Evolutionary conservation across 1,284 basidiomycete genomes (phyloP).

Genomic region (Moniliella sp.): DNA sequence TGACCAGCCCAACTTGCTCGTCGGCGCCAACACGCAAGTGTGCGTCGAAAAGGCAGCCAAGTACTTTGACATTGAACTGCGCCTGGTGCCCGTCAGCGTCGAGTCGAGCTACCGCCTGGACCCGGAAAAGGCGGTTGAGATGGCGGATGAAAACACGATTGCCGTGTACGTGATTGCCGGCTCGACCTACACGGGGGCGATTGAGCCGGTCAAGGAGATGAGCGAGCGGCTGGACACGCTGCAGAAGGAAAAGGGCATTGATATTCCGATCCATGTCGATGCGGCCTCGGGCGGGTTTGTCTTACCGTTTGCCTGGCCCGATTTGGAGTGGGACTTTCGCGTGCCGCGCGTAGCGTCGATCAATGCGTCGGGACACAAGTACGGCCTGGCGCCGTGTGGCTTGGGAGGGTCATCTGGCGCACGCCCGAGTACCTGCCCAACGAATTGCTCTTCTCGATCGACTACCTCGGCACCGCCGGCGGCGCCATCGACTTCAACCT

Average conservation of each 20-base stretch:
- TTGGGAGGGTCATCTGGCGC: constrained; percentile 31
- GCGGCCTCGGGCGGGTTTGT: constrained; percentile 35
- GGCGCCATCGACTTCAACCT: constrained; percentile 61
- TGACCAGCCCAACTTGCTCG: constrained; percentile 46
- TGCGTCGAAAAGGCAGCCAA: constrained; percentile 44
- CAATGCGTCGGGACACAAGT: constrained; percentile 41
- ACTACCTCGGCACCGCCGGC: constrained; percentile 36
- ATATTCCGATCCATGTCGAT: constrained; percentile 44
- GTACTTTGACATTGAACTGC: constrained; percentile 63
- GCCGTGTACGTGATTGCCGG: constrained; percentile 19
- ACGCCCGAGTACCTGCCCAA: constrained; percentile 36
- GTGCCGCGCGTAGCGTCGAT: constrained; percentile 56
- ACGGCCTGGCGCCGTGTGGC: constrained; percentile 63
- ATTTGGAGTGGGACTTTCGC: constrained; percentile 51
- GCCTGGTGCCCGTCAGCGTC: constrained; percentile 20
- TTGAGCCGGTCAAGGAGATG: constrained; percentile 76
- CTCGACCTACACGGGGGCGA: constrained; percentile 37
- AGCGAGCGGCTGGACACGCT: constrained; percentile 62
- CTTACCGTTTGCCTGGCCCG: constrained; percentile 57
- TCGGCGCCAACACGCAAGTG: constrained; percentile 58
- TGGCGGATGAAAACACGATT: constrained; percentile 63
- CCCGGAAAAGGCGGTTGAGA: constrained; percentile 62
- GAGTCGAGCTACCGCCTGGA: no score
- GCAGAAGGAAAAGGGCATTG: constrained; percentile 51
- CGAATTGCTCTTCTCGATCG: constrained; percentile 56